Evolutionary conservation across 495 filamentous ascomycete genomes (phyloP), one percentile per base, ranked within the genome.

Genomic region (Xanthoparmelia taractica): DNA sequence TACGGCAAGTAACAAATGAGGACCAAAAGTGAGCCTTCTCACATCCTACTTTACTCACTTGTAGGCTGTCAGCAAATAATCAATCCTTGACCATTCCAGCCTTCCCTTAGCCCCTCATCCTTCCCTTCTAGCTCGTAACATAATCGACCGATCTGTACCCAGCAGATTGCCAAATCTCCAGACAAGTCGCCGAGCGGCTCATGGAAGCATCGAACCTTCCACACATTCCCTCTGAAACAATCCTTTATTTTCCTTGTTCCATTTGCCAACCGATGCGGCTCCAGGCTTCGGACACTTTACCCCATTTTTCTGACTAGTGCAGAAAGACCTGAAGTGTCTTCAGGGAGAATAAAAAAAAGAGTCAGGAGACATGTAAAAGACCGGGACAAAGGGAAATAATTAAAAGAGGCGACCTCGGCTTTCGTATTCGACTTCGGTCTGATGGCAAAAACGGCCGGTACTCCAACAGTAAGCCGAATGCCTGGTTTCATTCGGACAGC

Each of bases 361-460:
- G 50, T 54, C 50, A 54, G 27, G 6, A 33, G 50, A 54, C 50
- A 2, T 33, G 50, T 3, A 33, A 20, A 33, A 15, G 50, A 20
- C 50, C 50, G 50, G 18, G 48, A 52, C 13, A 17, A 52, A 33
- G 17, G 27, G 8, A 3, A 11, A 18, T 8, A 20, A 12, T 54
- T 29, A 54, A 54, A 54, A 54, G 15, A 29, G 29, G 50, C 50
- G 15, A 54, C 50, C 29, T 54, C 50, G 50, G 50, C 48, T 54
- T 33, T 15, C 29, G 0, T 8, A 27, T 4, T 50, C n/a, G 17
- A 2, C 7, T 13, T 4, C 23, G 1, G 25, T 52, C 48, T 31
- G 48, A 52, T 18, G 50, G 50, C 50, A 54, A 52, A 8, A 27
- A 12, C 17, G 13, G 25, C 12, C 25, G 12, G 47, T 29, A 50